A percentile compares a stretch with the other conserved stretches of the same genome.
phyloP scores from a whole-genome alignment of 2,329 filamentous ascomycete genomes.

The Xylaria arbuscula region DNA sequence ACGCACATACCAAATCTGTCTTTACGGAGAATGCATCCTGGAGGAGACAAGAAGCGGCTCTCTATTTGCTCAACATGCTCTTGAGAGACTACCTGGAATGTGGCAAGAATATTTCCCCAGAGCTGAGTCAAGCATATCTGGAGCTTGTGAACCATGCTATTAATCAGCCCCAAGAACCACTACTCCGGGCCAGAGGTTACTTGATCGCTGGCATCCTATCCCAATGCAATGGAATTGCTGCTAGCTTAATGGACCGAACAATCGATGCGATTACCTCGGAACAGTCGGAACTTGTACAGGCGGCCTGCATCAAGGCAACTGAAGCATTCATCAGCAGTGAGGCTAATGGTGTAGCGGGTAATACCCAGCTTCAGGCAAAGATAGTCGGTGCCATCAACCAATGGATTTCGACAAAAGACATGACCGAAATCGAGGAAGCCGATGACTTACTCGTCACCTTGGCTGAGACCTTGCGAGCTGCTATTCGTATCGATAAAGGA shows the following conservation, averaged over 20 bases:
- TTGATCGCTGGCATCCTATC: slow-evolving; percentile 85
- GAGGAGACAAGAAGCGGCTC: slow-evolving; percentile 79
- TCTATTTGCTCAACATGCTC: slow-evolving; percentile 87
- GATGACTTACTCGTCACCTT: slow-evolving; percentile 93
- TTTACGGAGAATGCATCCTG: slow-evolving; percentile 70
- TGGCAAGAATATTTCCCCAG: slow-evolving; percentile 74
- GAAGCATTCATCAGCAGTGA: slow-evolving; percentile 71
- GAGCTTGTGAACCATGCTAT: slow-evolving; percentile 84
- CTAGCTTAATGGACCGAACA: slow-evolving; percentile 75
- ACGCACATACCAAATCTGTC: slow-evolving; percentile 78
- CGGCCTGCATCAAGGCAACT: slow-evolving; percentile 87
- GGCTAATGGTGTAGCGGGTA: slow-evolving; percentile 58
- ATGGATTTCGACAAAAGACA: slow-evolving; percentile 83
- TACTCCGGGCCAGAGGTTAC: slow-evolving; percentile 88
- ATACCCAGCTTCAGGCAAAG: slow-evolving; percentile 63
- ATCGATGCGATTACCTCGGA: slow-evolving; percentile 81
- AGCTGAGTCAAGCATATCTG: slow-evolving; percentile 78
- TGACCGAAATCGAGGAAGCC: slow-evolving; percentile 84
- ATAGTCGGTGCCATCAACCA: slow-evolving; percentile 72
- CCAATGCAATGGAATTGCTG: slow-evolving; percentile 72
- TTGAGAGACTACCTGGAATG: slow-evolving; percentile 85
- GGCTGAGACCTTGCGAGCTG: slow-evolving; percentile 84
- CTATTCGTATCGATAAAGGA: slow-evolving; percentile 81
- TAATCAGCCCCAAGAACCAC: slow-evolving; percentile 73
- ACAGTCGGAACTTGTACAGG: slow-evolving; percentile 87